Evolutionary conservation across 352 stramenopile genomes (phyloP).

Genomic region (Globisporangium camurandrum): DNA sequence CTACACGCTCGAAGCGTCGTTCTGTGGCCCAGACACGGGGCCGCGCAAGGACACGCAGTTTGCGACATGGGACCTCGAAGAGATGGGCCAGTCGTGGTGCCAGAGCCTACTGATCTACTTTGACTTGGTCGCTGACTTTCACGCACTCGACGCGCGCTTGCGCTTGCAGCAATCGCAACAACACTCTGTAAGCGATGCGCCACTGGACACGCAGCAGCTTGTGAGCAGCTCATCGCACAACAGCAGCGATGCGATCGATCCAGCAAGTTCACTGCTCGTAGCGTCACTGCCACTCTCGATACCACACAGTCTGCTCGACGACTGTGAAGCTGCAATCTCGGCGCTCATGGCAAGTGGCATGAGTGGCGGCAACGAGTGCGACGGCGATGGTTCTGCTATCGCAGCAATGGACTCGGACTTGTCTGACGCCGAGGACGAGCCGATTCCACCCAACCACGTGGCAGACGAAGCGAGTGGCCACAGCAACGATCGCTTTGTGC

Average conservation of each 20-base stretch:
- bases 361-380: conserved; percentile 17
- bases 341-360: conserved; percentile 35
- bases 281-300: too few relatives aligned
- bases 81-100: conserved; percentile 69
- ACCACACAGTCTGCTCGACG: conserved; percentile 45
- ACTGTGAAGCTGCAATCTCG: conserved; percentile 56
- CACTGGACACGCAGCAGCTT: too few relatives aligned
- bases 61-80: conserved; percentile 61
- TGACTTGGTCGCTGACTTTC: conserved; percentile 39
- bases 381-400: conserved; percentile 7
- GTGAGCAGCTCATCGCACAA: neutral
- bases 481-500: conserved; percentile 1
- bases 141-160: conserved; percentile 18
- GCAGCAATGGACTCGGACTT: conserved; percentile 48
- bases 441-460: conserved; percentile 34
- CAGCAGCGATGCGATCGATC: neutral
- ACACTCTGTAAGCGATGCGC: too few relatives aligned
- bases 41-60: conserved; percentile 64
- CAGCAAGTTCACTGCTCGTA: too few relatives aligned
- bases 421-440: conserved; percentile 53
- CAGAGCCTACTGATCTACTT: conserved; percentile 75
- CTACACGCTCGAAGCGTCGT: conserved; percentile 89
- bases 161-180: conserved; percentile 6
- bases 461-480: neutral
- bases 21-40: conserved; percentile 80